Base-by-base conservation (phyloP, 768 basidiomycete genomes). In the Termitomyces sp. region DNA sequence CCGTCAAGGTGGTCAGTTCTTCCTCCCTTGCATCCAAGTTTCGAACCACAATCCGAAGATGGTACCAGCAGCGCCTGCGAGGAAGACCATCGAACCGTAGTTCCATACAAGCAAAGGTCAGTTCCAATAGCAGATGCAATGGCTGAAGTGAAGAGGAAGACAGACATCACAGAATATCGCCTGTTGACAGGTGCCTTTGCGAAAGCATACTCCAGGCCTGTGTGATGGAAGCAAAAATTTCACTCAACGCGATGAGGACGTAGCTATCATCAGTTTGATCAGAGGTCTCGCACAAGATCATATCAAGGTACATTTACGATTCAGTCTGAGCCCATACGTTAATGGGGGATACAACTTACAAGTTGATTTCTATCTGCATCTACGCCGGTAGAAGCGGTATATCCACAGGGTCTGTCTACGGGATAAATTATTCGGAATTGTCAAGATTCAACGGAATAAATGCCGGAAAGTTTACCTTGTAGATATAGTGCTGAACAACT, bases 121-220 rank as follows among this genome's bases (percentile, higher is more conserved):
- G 89, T 87, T 44, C 82, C 82, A 43, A 89, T 53, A 29, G 86
- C 85, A 23, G 83, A 69, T 15, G 85, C 70, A 42, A 90, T 38
- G 1, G 88, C 85, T n/a, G 68, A 76, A 64, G 69, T 83, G 68
- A 85, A 82, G 42, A 86, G 67, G 72, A 82, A 86, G 25, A 83
- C 57, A 36, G 82, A 72, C 88, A 90, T 90, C 51, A 94, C 89
- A 53, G 94, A 80, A 35, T 88, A 90, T 22, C 84, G 81, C 92
- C 94, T 94, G 71, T 88, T 89, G 69, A 76, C 83, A 9, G 92
- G 91, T 15, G 90, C 90, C 70, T 93, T 91, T 27, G 87, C 89
- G 73, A 87, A 93, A n/a, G 89, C 90, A 63, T 92, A 91, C 67
- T 93, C 89, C 56, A 92, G 79, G 10, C 88, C 86, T 9, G 29